Evolutionary conservation across 306 rosid species (phyloP).

Genomic region (Cucumis melo): DNA sequence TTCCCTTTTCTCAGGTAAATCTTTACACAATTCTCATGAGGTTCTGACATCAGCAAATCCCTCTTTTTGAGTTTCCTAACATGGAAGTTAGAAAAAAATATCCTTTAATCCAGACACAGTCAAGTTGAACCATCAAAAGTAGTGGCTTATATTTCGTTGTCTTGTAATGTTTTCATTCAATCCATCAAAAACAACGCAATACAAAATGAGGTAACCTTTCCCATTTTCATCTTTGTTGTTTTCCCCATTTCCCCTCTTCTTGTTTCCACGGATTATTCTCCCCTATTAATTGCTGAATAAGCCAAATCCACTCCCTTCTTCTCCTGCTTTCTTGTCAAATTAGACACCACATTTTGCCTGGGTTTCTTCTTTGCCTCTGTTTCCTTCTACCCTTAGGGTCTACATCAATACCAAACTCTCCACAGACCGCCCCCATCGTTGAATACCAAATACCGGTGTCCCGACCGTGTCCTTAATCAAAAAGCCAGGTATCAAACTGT

Average conservation of each 20-base stretch:
- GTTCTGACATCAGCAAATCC: neutral
- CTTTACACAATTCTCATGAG: neutral
- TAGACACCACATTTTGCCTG: neutral
- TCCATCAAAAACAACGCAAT: neutral
- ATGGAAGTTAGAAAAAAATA: neutral
- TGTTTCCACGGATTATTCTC: neutral
- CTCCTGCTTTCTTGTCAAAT: neutral
- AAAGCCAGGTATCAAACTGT: conserved; percentile 3
- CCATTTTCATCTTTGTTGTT: neutral
- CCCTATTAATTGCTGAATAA: neutral
- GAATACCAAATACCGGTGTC: neutral
- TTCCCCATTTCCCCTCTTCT: neutral
- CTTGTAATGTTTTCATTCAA: neutral
- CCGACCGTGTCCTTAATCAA: neutral
- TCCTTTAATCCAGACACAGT: neutral
- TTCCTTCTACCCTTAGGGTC: neutral
- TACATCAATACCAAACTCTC: conserved; percentile 3
- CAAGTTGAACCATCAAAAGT: conserved; percentile 1
- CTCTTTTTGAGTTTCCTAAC: neutral
- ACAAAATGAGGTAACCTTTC: neutral
- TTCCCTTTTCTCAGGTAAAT: neutral
- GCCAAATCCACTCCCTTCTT: neutral
- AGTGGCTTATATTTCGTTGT: neutral
- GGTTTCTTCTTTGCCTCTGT: neutral
- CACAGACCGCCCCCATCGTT: neutral